A percentile compares a stretch with the other conserved stretches of the same genome.
phyloP scores from a whole-genome alignment of 1,139 yeast genomes.

The Waltiozyma sp. region DNA sequence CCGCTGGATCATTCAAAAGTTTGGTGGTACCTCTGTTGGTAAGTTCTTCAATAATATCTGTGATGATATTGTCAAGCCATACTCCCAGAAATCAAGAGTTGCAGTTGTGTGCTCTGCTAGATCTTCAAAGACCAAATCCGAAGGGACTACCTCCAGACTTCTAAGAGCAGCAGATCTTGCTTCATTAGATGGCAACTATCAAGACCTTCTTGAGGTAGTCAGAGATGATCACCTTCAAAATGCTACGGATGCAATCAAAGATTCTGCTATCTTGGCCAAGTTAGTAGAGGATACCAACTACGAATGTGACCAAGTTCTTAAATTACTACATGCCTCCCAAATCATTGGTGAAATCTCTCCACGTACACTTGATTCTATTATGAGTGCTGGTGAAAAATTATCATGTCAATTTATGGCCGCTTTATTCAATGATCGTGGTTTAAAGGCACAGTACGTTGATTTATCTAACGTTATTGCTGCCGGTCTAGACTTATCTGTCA shows the following conservation, averaged over 20 bases:
- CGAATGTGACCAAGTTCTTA: conserved; percentile 60
- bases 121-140: conserved; percentile 80
- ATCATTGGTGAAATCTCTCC: conserved; percentile 87
- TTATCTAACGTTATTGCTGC: conserved; percentile 60
- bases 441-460: conserved; percentile 69
- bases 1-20: conserved; percentile 83
- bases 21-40: conserved; percentile 98
- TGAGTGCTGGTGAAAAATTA: conserved; percentile 90
- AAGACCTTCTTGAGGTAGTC: conserved; percentile 45
- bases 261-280: conserved; percentile 31
- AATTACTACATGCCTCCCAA: conserved; percentile 74
- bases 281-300: conserved; percentile 46
- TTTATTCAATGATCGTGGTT: conserved; percentile 69
- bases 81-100: conserved; percentile 52
- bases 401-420: conserved; percentile 85
- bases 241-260: conserved; percentile 45
- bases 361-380: conserved; percentile 77
- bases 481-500: conserved; percentile 38
- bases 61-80: conserved; percentile 67
- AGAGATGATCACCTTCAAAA: conserved; percentile 69
- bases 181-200: conserved; percentile 37
- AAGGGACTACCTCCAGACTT: conserved; percentile 87
- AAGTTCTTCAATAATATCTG: conserved; percentile 82
- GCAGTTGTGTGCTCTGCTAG: conserved; percentile 97
- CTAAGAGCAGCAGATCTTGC: conserved; percentile 75